A percentile compares a stretch with the other conserved stretches of the same genome.
Evolutionary conservation across 805 yeast species (phyloP).

Genomic region (Ogataea salicorniae): DNA sequence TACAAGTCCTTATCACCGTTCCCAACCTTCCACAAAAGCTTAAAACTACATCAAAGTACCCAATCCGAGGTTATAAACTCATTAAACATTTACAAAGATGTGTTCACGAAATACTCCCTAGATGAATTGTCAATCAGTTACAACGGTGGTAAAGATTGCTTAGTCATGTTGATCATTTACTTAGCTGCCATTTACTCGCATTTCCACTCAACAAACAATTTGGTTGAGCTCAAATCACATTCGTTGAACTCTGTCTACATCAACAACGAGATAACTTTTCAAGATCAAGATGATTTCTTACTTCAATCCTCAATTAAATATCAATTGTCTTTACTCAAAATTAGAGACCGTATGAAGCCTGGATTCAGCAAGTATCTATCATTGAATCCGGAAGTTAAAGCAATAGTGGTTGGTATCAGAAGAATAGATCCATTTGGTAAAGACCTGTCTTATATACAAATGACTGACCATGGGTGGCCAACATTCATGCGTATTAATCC

Average conservation of each 20-base stretch:
- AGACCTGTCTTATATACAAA: conserved; percentile 52
- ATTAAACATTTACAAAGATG: conserved; percentile 12
- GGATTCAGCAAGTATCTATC: conserved; percentile 66
- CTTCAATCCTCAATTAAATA: conserved; percentile 47
- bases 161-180: conserved; percentile 76
- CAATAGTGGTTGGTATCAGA: conserved; percentile 84
- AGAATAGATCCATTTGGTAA: conserved; percentile 82
- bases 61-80: conserved; percentile 23
- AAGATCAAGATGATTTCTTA: conserved; percentile 65
- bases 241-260: conserved; percentile 57
- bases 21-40: conserved; percentile 13
- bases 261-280: conserved; percentile 67
- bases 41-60: conserved; percentile 16
- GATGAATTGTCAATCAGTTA: conserved; percentile 72
- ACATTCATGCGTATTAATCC: conserved; percentile 80
- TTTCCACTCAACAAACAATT: conserved; percentile 10
- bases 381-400: conserved; percentile 48
- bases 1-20: conserved; percentile 2
- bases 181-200: conserved; percentile 44
- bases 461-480: conserved; percentile 92
- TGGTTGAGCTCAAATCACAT: conserved; percentile 19
- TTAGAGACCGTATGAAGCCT: conserved; percentile 46
- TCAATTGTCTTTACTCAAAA: conserved; percentile 43
- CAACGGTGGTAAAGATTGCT: conserved; percentile 96
- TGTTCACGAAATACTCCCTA: conserved; percentile 20